Percentiles rank a stretch among this genome's conserved stretches.
Evolutionary conservation across 805 yeast genomes (phyloP).

Genomic region (Zygosaccharomyces kombuchaensis): DNA sequence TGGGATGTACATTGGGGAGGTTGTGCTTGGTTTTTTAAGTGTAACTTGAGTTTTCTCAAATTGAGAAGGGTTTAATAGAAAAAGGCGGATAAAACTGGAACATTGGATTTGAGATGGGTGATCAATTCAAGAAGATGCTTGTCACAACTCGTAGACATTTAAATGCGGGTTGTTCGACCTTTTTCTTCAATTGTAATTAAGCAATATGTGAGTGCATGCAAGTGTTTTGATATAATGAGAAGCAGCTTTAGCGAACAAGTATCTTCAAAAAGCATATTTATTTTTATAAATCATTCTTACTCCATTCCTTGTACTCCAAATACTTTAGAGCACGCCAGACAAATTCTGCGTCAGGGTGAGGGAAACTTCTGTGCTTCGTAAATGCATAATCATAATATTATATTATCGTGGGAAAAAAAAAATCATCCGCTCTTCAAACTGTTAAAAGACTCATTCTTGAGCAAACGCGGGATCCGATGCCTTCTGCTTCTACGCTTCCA

Average conservation of each 20-base stretch:
- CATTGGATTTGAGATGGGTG: neutral
- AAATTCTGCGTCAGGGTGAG: too few species aligned
- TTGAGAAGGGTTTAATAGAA: neutral
- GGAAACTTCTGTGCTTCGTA: neutral
- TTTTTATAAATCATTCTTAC: too few species aligned
- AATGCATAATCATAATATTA: too few species aligned
- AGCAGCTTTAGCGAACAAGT: neutral
- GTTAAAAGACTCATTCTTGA: too few species aligned
- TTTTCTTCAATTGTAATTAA: too few species aligned
- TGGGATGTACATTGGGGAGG: slow-evolving; percentile 53
- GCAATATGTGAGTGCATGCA: too few species aligned
- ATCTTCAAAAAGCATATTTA: neutral
- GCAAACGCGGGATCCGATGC: neutral
- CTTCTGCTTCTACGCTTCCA: neutral
- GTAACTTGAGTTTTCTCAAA: neutral
- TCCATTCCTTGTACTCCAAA: too few species aligned
- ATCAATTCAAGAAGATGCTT: neutral
- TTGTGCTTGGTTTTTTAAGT: neutral
- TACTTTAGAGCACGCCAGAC: too few species aligned
- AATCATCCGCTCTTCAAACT: neutral
- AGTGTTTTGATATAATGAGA: too few species aligned
- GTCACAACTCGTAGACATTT: too few species aligned
- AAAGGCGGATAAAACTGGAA: neutral
- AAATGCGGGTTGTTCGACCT: too few species aligned
- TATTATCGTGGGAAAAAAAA: too few species aligned